Evolutionary conservation across 805 yeast species (phyloP).

Genomic region (Candida michaelii): DNA sequence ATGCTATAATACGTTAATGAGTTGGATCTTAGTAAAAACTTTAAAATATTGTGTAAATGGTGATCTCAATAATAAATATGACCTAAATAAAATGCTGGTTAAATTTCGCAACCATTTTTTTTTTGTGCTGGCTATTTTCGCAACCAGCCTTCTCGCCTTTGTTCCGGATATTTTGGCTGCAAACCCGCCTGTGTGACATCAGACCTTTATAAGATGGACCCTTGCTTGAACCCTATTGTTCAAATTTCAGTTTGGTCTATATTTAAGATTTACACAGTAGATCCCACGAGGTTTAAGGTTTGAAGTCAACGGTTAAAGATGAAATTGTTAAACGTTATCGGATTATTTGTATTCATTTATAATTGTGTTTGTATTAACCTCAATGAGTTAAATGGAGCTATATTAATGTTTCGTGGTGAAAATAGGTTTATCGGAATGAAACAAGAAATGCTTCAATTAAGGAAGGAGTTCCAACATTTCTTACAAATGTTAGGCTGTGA

Average conservation of each 20-base stretch:
- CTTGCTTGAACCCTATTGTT: background rate
- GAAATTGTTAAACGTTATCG: background rate
- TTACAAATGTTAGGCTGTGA: background rate
- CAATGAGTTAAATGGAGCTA: conserved; percentile 7
- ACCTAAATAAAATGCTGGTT: conserved; percentile 4
- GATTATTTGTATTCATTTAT: background rate
- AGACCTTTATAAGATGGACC: background rate
- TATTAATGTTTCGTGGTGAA: conserved; percentile 7
- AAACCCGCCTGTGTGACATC: too few species aligned
- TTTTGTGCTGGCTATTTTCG: conserved; percentile 1
- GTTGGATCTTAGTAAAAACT: too few species aligned
- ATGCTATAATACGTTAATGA: too few species aligned
- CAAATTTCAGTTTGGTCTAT: too few species aligned
- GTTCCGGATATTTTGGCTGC: background rate
- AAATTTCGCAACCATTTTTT: conserved; percentile 5
- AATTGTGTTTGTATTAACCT: background rate
- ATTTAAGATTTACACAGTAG: too few species aligned
- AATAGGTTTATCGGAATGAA: background rate
- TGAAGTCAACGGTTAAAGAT: background rate
- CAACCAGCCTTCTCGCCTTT: conserved; percentile 1
- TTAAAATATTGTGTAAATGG: too few species aligned
- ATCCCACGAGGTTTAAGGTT: background rate
- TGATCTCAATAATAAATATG: conserved; percentile 1
- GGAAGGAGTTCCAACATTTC: background rate
- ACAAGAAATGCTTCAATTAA: background rate